Base-by-base conservation (phyloP, 768 basidiomycete species). In the Pilatotrama ljubarskyi region DNA sequence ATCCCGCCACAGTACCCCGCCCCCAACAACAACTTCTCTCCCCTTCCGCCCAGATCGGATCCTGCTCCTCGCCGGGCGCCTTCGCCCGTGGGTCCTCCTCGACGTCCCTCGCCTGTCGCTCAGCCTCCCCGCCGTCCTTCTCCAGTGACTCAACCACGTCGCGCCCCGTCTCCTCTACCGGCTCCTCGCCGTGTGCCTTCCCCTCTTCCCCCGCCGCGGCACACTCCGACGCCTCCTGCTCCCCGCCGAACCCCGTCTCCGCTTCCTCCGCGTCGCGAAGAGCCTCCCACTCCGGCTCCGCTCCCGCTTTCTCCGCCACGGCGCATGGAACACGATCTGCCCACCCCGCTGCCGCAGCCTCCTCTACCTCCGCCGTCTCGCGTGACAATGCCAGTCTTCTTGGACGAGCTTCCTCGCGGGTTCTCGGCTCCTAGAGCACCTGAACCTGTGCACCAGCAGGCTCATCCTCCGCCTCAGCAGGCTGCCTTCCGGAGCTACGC, bases 301-400 rank as follows among this genome's bases (percentile, higher is more conserved):
- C 63, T 67, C 7, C 66, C 66, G 14, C 40, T 64, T 0, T 67
- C 66, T 17, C 66, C 66, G 10, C 66, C 66, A 15, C 41, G 42
- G 11, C 58, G 50, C 14, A 51, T 56, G 20, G 56, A 61, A n/a
- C 49, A 55, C 18, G 66, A 64, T 13, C 51, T 58, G 22, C 63
- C 63, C 14, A 67, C 63, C 2, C 66, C 66, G 0, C 48, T 64
- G 32, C 63, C 68, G 25, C 65, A 66, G 29, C 57, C 61, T 13
- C 66, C 68, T 24, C 64, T 65, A 38, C 54, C 61, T 6, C 63
- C 59, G 11, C 64, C 65, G 10, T 55, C 58, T 8, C 64, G 68
- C 20, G 63, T 58, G n/a, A 53, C 53, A 35, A 61, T 63, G 10
- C 66, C 64, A 8, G 55, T 64, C 2, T 54, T 42, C 25, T 15